These are phyloP conservation scores for Croton laevigatus DNA, from an alignment of 441 rosid genomes.

Conservation along the genomic window DNA sequence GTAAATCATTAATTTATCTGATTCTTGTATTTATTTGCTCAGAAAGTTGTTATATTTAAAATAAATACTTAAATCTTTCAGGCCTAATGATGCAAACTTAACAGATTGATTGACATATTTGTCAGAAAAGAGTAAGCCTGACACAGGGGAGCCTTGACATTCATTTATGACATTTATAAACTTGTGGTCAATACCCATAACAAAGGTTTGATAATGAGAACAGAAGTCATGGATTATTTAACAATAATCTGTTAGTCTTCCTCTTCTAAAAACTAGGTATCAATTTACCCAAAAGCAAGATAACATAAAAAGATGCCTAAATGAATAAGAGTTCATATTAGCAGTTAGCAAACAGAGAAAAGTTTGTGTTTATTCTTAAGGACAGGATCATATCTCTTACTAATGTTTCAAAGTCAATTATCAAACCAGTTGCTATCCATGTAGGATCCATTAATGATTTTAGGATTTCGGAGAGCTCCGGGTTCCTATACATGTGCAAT, in stretches of 20 bases:
- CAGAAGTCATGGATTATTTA: not conserved
- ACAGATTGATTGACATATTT: not conserved
- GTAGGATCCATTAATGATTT: conserved; percentile 85
- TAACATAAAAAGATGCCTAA: not conserved
- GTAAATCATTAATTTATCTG: not conserved
- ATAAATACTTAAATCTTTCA: not conserved
- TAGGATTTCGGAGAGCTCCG: conserved; percentile 69
- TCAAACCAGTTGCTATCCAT: conserved; percentile 95
- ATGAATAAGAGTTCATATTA: not conserved
- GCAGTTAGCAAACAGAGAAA: not conserved
- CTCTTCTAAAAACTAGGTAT: not conserved
- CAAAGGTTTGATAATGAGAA: not conserved
- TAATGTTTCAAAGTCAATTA: conserved; percentile 71
- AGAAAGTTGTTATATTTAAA: not conserved
- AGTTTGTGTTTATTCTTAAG: not conserved
- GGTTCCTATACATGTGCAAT: conserved; percentile 60
- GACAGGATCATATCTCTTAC: conserved; percentile 39
- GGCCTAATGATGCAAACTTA: not conserved
- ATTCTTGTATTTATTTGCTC: not conserved
- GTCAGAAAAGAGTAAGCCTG: not conserved
- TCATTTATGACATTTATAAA: not conserved
- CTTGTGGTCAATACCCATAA: not conserved
- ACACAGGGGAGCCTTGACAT: not conserved
- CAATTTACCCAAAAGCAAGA: conserved; percentile 1
- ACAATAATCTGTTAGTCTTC: not conserved